These are phyloP conservation scores for Solanum paucissectum DNA, from an alignment of 257 asterid species.

Conservation along the genomic window DNA sequence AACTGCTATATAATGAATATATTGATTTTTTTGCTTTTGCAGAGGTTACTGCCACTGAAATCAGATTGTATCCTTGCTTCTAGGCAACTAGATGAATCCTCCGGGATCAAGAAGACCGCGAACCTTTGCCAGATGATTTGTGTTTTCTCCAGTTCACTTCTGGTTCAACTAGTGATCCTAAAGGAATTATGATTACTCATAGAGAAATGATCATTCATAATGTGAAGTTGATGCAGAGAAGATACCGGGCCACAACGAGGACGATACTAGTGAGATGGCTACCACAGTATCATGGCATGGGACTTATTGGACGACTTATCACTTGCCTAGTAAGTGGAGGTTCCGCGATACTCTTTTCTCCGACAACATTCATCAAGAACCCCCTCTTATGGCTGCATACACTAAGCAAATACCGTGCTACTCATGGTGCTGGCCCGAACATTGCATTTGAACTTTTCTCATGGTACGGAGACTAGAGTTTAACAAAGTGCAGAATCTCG, in stretches of 20 bases:
- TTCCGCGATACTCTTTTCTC: not conserved
- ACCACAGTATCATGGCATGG: constrained; percentile 79
- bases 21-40: not conserved
- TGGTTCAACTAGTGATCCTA: constrained; percentile 58
- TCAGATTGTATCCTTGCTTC: not conserved
- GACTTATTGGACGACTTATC: constrained; percentile 57
- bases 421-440: constrained; percentile 69
- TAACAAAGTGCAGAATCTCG: constrained; percentile 17
- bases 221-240: constrained; percentile 49
- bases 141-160: constrained; percentile 69
- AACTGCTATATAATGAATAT: not conserved
- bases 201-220: constrained; percentile 48
- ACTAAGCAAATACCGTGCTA: constrained; percentile 41
- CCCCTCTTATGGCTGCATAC: not conserved
- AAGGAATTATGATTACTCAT: constrained; percentile 67
- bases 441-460: constrained; percentile 50
- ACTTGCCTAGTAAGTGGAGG: constrained; percentile 62
- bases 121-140: constrained; percentile 24
- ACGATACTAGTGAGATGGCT: constrained; percentile 61
- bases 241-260: constrained; percentile 43
- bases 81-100: not conserved
- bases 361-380: no score
- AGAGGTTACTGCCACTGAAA: not conserved
- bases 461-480: constrained; percentile 34
- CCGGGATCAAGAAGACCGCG: not conserved